phyloP scores from a whole-genome alignment of 2,329 filamentous ascomycete genomes.

The Cordyceps cicadae region DNA sequence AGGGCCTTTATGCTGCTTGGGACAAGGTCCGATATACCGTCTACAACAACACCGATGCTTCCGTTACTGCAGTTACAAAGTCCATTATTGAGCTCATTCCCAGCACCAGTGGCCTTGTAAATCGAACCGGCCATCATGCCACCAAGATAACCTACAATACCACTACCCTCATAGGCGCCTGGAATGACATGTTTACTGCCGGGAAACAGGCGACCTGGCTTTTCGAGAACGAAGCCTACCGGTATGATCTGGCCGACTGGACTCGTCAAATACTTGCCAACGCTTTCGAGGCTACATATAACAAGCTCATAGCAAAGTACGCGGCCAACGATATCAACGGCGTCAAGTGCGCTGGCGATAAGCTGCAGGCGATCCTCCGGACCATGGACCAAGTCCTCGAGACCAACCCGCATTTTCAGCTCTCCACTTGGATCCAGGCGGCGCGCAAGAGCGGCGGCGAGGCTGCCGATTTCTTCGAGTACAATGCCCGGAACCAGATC shows the following conservation, averaged over 20 bases:
- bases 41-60: slow-evolving; percentile 13
- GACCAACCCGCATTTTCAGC: slow-evolving; percentile 2
- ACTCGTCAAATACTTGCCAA: slow-evolving; percentile 39
- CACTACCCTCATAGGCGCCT: slow-evolving; percentile 26
- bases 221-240: slow-evolving; percentile 32
- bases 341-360: neutral
- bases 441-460: slow-evolving; percentile 8
- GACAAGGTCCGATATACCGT: slow-evolving; percentile 9
- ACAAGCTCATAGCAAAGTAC: slow-evolving; percentile 25
- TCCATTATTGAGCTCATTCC: slow-evolving; percentile 37
- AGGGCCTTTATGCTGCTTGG: slow-evolving; percentile 8
- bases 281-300: slow-evolving; percentile 31
- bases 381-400: slow-evolving; percentile 9
- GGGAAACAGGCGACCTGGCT: slow-evolving; percentile 21
- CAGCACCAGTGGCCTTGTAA: slow-evolving; percentile 28
- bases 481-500: slow-evolving; percentile 38
- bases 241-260: slow-evolving; percentile 37
- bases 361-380: slow-evolving; percentile 1
- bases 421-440: slow-evolving; percentile 1
- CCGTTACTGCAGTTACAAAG: slow-evolving; percentile 29
- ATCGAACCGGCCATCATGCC: slow-evolving; percentile 26
- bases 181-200: slow-evolving; percentile 30
- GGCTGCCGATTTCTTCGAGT: slow-evolving; percentile 29
- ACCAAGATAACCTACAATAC: slow-evolving; percentile 34
- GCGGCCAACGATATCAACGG: slow-evolving; percentile 14